Conservation (phyloP, 2,329 filamentous ascomycete species). For the Exophiala sp. region DNA sequence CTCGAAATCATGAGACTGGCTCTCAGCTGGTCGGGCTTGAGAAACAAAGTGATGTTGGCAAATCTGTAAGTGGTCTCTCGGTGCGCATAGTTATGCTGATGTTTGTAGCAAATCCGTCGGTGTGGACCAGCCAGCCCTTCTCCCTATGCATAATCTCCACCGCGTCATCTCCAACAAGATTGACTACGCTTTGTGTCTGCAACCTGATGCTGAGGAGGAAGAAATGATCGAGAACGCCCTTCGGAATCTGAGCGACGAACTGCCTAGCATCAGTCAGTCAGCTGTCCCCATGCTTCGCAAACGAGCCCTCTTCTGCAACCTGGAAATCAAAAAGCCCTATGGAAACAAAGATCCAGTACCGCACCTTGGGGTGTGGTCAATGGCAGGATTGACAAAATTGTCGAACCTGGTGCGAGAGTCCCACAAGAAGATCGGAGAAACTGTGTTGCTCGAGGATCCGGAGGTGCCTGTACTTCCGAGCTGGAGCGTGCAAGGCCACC, state of each 20-base stretch:
- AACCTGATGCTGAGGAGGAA: neutral
- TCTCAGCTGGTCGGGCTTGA: neutral
- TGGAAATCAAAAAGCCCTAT: conserved; percentile 5
- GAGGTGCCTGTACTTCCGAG: neutral
- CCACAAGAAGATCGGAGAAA: neutral
- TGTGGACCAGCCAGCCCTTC: neutral
- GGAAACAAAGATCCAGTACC: conserved; percentile 3
- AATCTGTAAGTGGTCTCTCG: conserved; percentile 1
- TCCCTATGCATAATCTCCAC: neutral
- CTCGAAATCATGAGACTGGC: conserved; percentile 1
- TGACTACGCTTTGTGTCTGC: neutral
- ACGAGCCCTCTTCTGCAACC: conserved; percentile 6
- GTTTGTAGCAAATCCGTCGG: neutral
- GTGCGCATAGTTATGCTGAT: neutral
- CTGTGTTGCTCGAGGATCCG: neutral
- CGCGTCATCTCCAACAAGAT: neutral
- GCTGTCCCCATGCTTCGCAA: conserved; percentile 4
- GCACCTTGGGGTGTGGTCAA: conserved; percentile 4
- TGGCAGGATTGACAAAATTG: conserved; percentile 4
- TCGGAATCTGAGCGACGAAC: too few relatives aligned
- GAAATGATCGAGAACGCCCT: neutral
- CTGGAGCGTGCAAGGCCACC: neutral
- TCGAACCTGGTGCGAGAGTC: conserved; percentile 3
- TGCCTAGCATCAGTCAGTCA: conserved; percentile 5
- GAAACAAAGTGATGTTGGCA: neutral